Base-by-base conservation (phyloP, 2,329 filamentous ascomycete species). In the Aschersonia sp. region DNA sequence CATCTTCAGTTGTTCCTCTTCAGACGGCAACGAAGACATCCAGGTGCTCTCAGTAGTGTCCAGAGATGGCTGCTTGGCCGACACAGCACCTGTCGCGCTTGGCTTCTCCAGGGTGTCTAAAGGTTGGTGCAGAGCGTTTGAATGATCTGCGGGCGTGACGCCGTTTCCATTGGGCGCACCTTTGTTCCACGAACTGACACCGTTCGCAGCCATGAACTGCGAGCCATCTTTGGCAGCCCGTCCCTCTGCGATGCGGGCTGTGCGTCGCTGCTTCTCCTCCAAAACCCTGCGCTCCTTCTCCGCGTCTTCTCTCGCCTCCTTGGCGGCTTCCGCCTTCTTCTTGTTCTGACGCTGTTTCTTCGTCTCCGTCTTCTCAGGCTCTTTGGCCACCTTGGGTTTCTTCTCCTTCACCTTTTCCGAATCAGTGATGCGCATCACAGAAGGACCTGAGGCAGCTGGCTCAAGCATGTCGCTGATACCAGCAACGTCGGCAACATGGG, bases 321-420 rank as follows among this genome's bases (percentile, higher is more conserved):
- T 92, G 58, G 81, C 80, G 50, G 80, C 83, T 67, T 95, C 89
- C 40, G 78, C 81, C 79, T 95, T 96, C 71, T 84, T 80, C 55
- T 83, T 79, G 70, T 95, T 92, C 71, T 96, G 89, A 51, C 89
- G 82, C 71, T 94, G 87, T 74, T 96, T 96, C 83, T 96, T 96
- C 28, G 84, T 85, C 72, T 95, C 85, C 20, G 75, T 77, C 45
- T 77, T 74, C 63, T 86, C 80, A 53, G 77, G 72, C 41, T 73
- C 69, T 68, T 82, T 78, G 54, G 72, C 67, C 57, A 76, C 71
- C 67, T 80, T 80, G 53, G 73, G 68, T 65, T 82, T 81, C 52
- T 77, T 71, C 67, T 82, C 70, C 67, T 82, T 77, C 60, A 75
- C 67, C 74, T 79, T 61, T 67, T 75, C 58, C 65, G 77, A 61